phyloP scores from a whole-genome alignment of 345 rosid genomes.

The Chamaenerion angustifolium region DNA sequence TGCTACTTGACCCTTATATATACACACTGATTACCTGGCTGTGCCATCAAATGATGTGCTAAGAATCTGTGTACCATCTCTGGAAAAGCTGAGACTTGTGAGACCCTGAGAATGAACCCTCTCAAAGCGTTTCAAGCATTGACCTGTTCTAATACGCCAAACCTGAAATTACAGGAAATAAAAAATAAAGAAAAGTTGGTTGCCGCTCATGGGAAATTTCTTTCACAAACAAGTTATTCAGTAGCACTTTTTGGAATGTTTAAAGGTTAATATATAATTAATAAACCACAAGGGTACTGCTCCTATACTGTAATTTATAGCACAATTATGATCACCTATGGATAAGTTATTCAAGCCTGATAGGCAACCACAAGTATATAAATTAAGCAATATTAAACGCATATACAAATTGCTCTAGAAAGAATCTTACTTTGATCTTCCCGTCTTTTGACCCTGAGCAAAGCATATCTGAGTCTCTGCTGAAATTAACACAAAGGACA shows the following conservation, averaged over 20 bases:
- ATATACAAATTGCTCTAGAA: background rate
- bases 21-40: slow-evolving; percentile 42
- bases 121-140: slow-evolving; percentile 85
- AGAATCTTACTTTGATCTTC: slow-evolving; percentile 63
- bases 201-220: too few species aligned
- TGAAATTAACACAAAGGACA: slow-evolving; percentile 89
- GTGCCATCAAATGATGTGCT: slow-evolving; percentile 91
- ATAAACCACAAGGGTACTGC: too few species aligned
- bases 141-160: slow-evolving; percentile 93
- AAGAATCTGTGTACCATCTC: slow-evolving; percentile 91
- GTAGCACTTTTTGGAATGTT: too few species aligned
- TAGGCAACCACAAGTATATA: background rate
- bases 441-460: slow-evolving; percentile 97
- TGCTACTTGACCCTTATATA: too few species aligned
- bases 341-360: background rate
- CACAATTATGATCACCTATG: too few species aligned
- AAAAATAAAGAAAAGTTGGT: background rate
- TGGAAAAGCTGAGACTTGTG: slow-evolving; percentile 82
- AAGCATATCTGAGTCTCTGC: slow-evolving; percentile 96
- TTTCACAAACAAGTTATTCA: too few species aligned
- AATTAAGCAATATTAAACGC: background rate
- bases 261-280: too few species aligned
- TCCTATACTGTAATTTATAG: too few species aligned
- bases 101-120: slow-evolving; percentile 93
- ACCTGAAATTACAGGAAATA: slow-evolving; percentile 37